These are phyloP conservation scores for Pseudozyma sp. DNA, from an alignment of 1,284 basidiomycete species.

Conservation along the genomic window DNA sequence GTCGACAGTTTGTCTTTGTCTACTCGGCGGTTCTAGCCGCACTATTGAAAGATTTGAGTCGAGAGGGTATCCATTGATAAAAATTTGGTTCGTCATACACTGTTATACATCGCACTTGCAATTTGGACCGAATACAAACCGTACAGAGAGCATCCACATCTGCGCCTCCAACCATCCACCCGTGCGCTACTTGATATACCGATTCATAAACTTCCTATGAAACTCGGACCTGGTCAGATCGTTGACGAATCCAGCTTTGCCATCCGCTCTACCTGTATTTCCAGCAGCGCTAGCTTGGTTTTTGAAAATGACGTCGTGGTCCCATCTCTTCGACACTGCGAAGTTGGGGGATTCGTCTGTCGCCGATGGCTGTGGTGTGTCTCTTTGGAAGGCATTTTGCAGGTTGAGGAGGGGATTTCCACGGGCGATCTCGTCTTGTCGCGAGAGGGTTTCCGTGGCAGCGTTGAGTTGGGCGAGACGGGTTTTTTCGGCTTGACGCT, in stretches of 20 bases:
- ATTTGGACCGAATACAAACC: too few species aligned
- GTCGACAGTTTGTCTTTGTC: slow-evolving; percentile 65
- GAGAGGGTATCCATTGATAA: slow-evolving; percentile 18
- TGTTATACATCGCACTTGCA: too few species aligned
- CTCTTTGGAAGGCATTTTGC: slow-evolving; percentile 47
- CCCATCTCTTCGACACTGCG: slow-evolving; percentile 61
- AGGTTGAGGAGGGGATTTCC: slow-evolving; percentile 66
- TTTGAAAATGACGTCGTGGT: slow-evolving; percentile 68
- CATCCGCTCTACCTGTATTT: not conserved
- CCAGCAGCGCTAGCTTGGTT: slow-evolving; percentile 54
- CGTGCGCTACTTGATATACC: slow-evolving; percentile 54
- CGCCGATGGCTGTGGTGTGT: slow-evolving; percentile 8
- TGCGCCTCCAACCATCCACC: too few species aligned
- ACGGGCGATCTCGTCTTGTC: slow-evolving; percentile 62
- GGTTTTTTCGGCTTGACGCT: slow-evolving; percentile 55
- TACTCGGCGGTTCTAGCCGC: slow-evolving; percentile 61
- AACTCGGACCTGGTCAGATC: slow-evolving; percentile 65
- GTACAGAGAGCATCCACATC: too few species aligned
- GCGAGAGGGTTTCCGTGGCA: slow-evolving; percentile 21
- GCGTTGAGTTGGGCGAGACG: slow-evolving; percentile 16
- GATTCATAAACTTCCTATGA: slow-evolving; percentile 64
- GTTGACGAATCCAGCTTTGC: slow-evolving; percentile 56
- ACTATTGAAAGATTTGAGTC: slow-evolving; percentile 46
- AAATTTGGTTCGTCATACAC: too few species aligned
- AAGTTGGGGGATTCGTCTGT: slow-evolving; percentile 14